phyloP scores from a whole-genome alignment of 177 flowering plant genomes.

The Vitis hybrid region DNA sequence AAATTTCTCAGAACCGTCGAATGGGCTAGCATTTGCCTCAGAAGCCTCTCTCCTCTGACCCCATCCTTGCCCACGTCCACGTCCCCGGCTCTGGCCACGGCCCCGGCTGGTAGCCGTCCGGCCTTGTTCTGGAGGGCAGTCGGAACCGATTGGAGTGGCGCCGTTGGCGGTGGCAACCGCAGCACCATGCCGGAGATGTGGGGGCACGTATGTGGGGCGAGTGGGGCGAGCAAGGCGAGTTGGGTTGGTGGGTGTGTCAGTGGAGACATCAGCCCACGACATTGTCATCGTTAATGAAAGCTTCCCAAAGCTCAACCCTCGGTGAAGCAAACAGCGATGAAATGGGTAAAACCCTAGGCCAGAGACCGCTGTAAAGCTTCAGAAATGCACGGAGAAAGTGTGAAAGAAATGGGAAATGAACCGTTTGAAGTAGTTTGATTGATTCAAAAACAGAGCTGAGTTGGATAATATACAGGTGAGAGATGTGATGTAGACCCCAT shows the following conservation, averaged over 20 bases:
- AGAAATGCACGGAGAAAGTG: too few relatives aligned
- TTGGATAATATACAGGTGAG: too few relatives aligned
- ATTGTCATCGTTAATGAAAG: conserved; percentile 9
- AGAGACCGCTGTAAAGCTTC: too few relatives aligned
- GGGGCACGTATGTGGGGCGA: conserved; percentile 33
- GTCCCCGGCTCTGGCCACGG: conserved; percentile 9
- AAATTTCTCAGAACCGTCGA: conserved; percentile 27
- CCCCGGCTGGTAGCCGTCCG: neutral
- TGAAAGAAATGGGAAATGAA: too few relatives aligned
- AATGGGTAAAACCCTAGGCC: too few relatives aligned
- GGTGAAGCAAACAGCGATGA: too few relatives aligned
- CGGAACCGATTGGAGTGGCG: neutral
- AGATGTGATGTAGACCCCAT: too few relatives aligned
- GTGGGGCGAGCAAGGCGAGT: neutral
- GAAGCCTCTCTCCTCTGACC: neutral
- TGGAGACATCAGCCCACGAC: conserved; percentile 29
- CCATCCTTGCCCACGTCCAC: conserved; percentile 10
- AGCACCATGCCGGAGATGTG: conserved; percentile 21
- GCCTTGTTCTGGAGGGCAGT: neutral
- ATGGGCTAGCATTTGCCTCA: conserved; percentile 16
- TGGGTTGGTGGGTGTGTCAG: conserved; percentile 3
- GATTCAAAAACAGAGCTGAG: neutral
- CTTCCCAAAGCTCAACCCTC: too few relatives aligned
- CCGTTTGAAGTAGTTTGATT: neutral
- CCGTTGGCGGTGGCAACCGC: neutral